phyloP scores from a whole-genome alignment of 2,329 filamentous ascomycete species.

The Beauveria bassiana region DNA sequence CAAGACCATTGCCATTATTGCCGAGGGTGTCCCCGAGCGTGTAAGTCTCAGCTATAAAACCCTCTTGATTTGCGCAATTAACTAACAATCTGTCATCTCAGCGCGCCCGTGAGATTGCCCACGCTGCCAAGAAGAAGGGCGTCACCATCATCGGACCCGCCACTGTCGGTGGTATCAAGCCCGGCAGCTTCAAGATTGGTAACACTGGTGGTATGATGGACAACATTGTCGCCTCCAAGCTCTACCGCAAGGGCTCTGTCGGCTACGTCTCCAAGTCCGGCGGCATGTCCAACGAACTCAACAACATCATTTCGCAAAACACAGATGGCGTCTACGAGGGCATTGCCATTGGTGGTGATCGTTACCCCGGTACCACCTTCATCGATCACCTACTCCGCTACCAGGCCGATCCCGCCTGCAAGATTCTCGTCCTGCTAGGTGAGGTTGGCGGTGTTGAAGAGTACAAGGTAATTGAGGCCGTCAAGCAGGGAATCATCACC shows the following conservation, averaged over 20 bases:
- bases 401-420: slow-evolving; percentile 94
- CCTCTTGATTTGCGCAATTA: not conserved
- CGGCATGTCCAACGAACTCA: slow-evolving; percentile 99
- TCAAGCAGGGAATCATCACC: slow-evolving; percentile 88
- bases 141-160: slow-evolving; percentile 98
- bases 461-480: slow-evolving; percentile 98
- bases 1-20: slow-evolving; percentile 98
- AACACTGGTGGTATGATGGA: slow-evolving; percentile 99
- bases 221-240: slow-evolving; percentile 99
- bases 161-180: slow-evolving; percentile 98
- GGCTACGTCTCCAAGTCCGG: slow-evolving; percentile 99
- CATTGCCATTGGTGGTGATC: slow-evolving; percentile 97
- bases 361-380: slow-evolving; percentile 98
- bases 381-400: slow-evolving; percentile 97
- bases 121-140: slow-evolving; percentile 95
- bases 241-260: slow-evolving; percentile 98
- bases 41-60: slow-evolving; percentile 42
- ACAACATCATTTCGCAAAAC: slow-evolving; percentile 97
- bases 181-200: slow-evolving; percentile 98
- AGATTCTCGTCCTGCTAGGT: slow-evolving; percentile 91
- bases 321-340: slow-evolving; percentile 98
- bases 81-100: slow-evolving; percentile 28
- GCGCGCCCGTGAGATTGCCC: slow-evolving; percentile 96
- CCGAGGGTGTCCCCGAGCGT: slow-evolving; percentile 96
- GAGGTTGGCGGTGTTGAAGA: slow-evolving; percentile 99